phyloP scores from a whole-genome alignment of 2,329 filamentous ascomycete genomes.

The Xylariaceae sp. region DNA sequence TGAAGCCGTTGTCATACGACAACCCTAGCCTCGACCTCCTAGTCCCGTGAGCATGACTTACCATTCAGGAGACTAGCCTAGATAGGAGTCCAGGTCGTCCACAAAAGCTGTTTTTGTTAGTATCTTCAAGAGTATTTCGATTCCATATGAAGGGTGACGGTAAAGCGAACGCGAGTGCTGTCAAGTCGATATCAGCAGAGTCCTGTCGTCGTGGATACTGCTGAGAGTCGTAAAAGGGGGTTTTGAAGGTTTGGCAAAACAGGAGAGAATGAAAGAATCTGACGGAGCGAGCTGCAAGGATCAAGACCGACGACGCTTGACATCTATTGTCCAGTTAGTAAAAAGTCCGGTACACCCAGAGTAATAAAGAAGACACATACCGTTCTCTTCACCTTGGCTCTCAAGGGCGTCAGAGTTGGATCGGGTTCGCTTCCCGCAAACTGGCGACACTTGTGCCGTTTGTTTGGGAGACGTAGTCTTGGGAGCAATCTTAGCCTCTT shows the following conservation, averaged over 20 bases:
- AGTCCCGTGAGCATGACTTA: conserved; percentile 20
- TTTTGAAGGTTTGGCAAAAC: no score
- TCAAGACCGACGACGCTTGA: conserved; percentile 51
- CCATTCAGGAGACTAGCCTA: conserved; percentile 16
- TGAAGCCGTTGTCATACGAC: no score
- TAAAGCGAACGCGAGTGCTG: conserved; percentile 15
- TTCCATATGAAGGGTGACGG: conserved; percentile 3
- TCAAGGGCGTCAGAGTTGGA: conserved; percentile 26
- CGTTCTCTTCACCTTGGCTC: conserved; percentile 25
- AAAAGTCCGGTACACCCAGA: background rate
- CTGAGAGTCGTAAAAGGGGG: conserved; percentile 11
- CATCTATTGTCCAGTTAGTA: conserved; percentile 38
- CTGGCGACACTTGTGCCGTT: conserved; percentile 34
- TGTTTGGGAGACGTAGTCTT: conserved; percentile 18
- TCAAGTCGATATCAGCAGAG: conserved; percentile 20
- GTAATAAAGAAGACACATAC: conserved; percentile 19
- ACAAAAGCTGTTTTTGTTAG: conserved; percentile 23
- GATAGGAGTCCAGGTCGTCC: conserved; percentile 4
- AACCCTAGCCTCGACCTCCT: conserved; percentile 6
- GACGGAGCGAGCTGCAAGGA: conserved; percentile 18
- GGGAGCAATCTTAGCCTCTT: conserved; percentile 21
- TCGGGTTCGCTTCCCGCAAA: conserved; percentile 28
- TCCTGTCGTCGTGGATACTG: conserved; percentile 18
- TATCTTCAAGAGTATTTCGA: conserved; percentile 14
- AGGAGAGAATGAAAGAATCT: no score